Evolutionary conservation across 1,284 basidiomycete genomes (phyloP), one percentile per base, ranked within the genome.

Genomic region (Phellinidium pouzarii): DNA sequence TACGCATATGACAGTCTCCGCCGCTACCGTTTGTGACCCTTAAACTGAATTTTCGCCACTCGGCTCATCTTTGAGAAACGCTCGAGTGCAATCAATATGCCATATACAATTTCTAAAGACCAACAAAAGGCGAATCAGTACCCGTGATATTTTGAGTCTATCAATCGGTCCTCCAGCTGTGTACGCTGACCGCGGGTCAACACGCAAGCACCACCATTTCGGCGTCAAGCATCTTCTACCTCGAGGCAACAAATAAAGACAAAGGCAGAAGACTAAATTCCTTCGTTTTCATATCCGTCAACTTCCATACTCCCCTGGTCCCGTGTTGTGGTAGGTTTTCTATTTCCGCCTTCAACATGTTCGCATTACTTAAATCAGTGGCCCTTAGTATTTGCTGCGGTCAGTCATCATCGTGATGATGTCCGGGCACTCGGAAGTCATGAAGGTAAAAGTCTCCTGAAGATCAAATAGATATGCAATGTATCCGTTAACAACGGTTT

Each of bases 231-330:
- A 40, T 40, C 19, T 40, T 40, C 48, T 23, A 26, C 48, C 46
- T 48, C 37, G 25, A 41, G 48, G 38, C 48, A 42, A 26, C 38
- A 40, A 26, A 31, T 42, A 29, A 50, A 23, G 48, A 7, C n/a
- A 41, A 40, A 48, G 20, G 36, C 17, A 29, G 40, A 41, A 42
- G 26, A 29, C 38, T 50, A 42, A 27, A 29, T 49, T 27, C 11
- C 17, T 36, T n/a, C n/a, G n/a, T n/a, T n/a, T n/a, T n/a, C n/a
- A n/a, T n/a, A n/a, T n/a, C n/a, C n/a, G n/a, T n/a, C n/a, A n/a
- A n/a, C n/a, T n/a, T n/a, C n/a, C n/a, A n/a, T n/a, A n/a, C n/a
- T n/a, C n/a, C n/a, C n/a, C n/a, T n/a, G n/a, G n/a, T n/a, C n/a
- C n/a, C n/a, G n/a, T n/a, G n/a, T n/a, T n/a, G n/a, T n/a, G n/a